phyloP scores from a whole-genome alignment of 306 rosid genomes.

The Delonix regia region DNA sequence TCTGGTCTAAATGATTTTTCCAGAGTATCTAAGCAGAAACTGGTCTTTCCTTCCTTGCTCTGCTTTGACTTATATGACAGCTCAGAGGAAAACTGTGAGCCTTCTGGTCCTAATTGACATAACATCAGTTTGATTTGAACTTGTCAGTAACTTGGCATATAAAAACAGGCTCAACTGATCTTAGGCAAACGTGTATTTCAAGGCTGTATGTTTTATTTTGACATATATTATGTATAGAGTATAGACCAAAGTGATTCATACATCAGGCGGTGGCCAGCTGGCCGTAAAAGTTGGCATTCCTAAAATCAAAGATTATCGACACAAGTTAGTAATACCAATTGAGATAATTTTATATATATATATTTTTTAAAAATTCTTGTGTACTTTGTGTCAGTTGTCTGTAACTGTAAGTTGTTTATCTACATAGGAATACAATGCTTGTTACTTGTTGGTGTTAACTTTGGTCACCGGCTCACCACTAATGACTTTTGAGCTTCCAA shows the following conservation, averaged over 20 bases:
- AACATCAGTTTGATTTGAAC: not conserved
- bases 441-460: not conserved
- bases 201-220: not conserved
- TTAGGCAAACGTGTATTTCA: not conserved
- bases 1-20: not conserved
- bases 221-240: not conserved
- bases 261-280: too few species aligned
- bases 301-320: not conserved
- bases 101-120: not conserved
- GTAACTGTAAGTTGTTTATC: conserved; percentile 21
- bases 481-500: not conserved
- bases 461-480: not conserved
- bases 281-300: too few species aligned
- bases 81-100: not conserved
- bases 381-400: not conserved
- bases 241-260: too few species aligned
- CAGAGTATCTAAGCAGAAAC: not conserved
- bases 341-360: not conserved
- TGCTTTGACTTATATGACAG: conserved; percentile 20
- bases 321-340: not conserved
- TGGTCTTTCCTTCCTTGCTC: conserved; percentile 6
- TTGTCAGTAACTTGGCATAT: not conserved
- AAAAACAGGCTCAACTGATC: not conserved
- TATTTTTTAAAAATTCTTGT: not conserved
- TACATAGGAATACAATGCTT: too few species aligned